phyloP scores from a whole-genome alignment of 2,329 filamentous ascomycete genomes.

The Pestalotiopsis fici region DNA sequence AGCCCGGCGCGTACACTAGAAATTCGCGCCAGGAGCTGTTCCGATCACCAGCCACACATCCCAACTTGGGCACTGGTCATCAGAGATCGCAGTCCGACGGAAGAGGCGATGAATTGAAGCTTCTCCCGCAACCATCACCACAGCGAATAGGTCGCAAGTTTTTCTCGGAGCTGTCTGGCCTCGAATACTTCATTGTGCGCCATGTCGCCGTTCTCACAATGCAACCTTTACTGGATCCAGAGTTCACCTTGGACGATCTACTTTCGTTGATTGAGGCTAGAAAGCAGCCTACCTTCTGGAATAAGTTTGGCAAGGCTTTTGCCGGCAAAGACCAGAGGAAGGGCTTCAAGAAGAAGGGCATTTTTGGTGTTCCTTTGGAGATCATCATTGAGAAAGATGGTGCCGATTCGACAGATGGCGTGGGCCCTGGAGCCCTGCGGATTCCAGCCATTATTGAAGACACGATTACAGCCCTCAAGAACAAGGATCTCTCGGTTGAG shows the following conservation, averaged over 20 bases:
- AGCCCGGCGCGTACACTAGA: conserved; percentile 77
- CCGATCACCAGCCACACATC: conserved; percentile 56
- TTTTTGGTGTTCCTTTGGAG: conserved; percentile 89
- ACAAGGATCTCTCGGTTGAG: conserved; percentile 98
- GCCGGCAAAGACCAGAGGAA: conserved; percentile 77
- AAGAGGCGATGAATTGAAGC: conserved; percentile 51
- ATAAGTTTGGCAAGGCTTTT: conserved; percentile 95
- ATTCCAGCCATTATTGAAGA: conserved; percentile 96
- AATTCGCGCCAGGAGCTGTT: conserved; percentile 72
- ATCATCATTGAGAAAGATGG: conserved; percentile 89
- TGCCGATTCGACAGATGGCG: conserved; percentile 95
- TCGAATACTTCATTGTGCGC: conserved; percentile 97
- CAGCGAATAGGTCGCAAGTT: conserved; percentile 71
- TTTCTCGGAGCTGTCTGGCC: conserved; percentile 91
- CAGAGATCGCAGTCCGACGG: conserved; percentile 61
- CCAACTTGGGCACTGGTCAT: conserved; percentile 69
- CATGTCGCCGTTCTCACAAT: conserved; percentile 94
- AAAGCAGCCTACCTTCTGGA: conserved; percentile 92
- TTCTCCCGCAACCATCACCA: conserved; percentile 51
- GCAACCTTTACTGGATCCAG: conserved; percentile 84
- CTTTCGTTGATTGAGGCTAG: conserved; percentile 90
- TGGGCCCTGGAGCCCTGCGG: conserved; percentile 86
- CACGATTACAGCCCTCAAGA: conserved; percentile 89
- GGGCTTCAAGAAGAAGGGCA: conserved; percentile 83
- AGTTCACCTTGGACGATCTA: conserved; percentile 93